These are phyloP conservation scores for Cystobasidium slooffiae DNA, from an alignment of 1,284 basidiomycete genomes.

Conservation along the genomic window DNA sequence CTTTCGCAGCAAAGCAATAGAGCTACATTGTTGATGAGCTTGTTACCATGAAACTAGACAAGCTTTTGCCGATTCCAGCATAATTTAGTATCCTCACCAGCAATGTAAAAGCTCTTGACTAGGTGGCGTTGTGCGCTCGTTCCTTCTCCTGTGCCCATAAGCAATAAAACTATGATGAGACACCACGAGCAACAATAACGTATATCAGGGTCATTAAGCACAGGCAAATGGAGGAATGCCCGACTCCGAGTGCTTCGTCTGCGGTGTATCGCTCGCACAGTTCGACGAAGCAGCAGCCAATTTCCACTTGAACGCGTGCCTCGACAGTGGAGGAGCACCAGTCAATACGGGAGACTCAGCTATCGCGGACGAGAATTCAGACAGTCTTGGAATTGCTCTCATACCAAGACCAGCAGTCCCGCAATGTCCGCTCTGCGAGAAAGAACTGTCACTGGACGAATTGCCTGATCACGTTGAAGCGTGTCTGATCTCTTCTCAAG, in stretches of 20 bases:
- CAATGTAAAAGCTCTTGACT: too few relatives aligned
- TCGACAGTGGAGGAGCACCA: conserved; percentile 5
- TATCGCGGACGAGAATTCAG: background rate
- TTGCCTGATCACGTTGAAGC: conserved; percentile 34
- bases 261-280: conserved; percentile 21
- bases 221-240: background rate
- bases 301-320: conserved; percentile 35
- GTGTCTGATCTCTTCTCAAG: conserved; percentile 20
- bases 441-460: background rate
- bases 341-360: background rate
- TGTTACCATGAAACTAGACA: too few relatives aligned
- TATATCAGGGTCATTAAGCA: background rate
- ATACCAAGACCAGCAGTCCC: background rate
- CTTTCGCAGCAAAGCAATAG: conserved; percentile 27
- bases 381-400: background rate
- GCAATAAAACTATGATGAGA: too few relatives aligned
- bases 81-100: too few relatives aligned
- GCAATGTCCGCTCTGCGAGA: conserved; percentile 32
- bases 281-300: conserved; percentile 33
- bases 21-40: too few relatives aligned
- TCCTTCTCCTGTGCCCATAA: too few relatives aligned
- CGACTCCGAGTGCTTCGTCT: conserved; percentile 25
- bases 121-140: too few relatives aligned
- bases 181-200: background rate
- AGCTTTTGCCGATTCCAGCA: too few relatives aligned